Conservation (phyloP, 2,329 filamentous ascomycete genomes). For the Fusarium miscanthi region DNA sequence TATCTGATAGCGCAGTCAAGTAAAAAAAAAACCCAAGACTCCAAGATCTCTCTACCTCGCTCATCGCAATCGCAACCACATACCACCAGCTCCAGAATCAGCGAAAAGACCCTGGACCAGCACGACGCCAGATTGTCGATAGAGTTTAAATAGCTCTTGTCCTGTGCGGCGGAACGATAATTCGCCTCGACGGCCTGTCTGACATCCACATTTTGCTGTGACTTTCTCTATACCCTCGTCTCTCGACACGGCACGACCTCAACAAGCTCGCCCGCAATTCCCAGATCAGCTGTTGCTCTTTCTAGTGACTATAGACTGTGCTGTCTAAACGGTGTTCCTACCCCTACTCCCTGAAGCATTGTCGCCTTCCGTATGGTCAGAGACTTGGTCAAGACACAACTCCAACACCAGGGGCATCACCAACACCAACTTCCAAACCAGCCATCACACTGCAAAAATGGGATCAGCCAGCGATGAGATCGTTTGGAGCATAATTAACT, state of each 20-base stretch:
- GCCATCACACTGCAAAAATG: constrained; percentile 48
- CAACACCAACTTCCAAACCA: neutral
- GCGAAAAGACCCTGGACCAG: neutral
- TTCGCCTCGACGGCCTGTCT: neutral
- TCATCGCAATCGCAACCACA: neutral
- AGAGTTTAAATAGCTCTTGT: neutral
- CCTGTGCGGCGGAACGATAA: neutral
- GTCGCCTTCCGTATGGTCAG: neutral
- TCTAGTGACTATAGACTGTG: too few species aligned
- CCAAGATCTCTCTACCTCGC: neutral
- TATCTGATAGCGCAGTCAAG: neutral
- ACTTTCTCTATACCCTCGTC: neutral
- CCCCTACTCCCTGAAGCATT: neutral
- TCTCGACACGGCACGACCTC: neutral
- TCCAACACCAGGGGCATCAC: too few species aligned
- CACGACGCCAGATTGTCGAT: neutral
- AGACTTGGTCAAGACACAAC: neutral
- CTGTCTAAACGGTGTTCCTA: neutral
- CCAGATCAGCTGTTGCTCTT: too few species aligned
- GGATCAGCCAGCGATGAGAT: constrained; percentile 73
- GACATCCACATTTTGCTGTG: neutral
- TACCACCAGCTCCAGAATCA: neutral
- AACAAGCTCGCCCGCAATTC: neutral
- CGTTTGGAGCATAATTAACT: constrained; percentile 44
- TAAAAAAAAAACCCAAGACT: neutral